Evolutionary conservation across 1,284 basidiomycete genomes (phyloP).

Genomic region (Marasmius tenuissimus): DNA sequence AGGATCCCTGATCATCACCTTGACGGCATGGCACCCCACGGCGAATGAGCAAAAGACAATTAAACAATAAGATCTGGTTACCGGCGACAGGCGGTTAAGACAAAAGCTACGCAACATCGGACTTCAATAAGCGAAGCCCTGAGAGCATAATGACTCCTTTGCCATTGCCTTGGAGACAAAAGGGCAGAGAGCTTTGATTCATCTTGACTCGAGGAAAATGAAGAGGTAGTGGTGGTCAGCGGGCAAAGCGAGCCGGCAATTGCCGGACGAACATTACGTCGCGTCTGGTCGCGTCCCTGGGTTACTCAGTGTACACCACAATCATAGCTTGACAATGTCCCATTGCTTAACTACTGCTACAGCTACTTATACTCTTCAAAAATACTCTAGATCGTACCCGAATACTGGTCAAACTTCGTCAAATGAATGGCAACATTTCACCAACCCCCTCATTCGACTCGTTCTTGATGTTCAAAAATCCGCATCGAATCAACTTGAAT

Average conservation of each 20-base stretch:
- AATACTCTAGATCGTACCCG: slow-evolving; percentile 69
- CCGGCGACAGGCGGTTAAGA: too few relatives aligned
- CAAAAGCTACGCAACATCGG: too few relatives aligned
- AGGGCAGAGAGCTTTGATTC: too few relatives aligned
- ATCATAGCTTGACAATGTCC: too few relatives aligned
- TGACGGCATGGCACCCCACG: not conserved
- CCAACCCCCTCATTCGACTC: slow-evolving; percentile 63
- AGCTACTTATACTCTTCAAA: slow-evolving; percentile 52
- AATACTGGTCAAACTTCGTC: slow-evolving; percentile 21
- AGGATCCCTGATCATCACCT: not conserved
- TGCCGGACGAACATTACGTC: too few relatives aligned
- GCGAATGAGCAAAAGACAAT: not conserved
- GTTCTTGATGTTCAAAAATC: slow-evolving; percentile 60
- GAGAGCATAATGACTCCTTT: too few relatives aligned
- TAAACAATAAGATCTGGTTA: not conserved
- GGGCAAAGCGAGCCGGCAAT: not conserved
- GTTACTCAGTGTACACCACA: too few relatives aligned
- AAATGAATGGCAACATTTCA: slow-evolving; percentile 75
- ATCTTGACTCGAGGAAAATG: not conserved
- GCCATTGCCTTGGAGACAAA: too few relatives aligned
- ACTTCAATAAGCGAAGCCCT: too few relatives aligned
- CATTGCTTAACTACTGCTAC: slow-evolving; percentile 59
- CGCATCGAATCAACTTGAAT: slow-evolving; percentile 48
- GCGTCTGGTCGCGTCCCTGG: not conserved
- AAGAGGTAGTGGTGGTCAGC: not conserved